phyloP scores from a whole-genome alignment of 1,284 basidiomycete genomes.

The Xanthoconium separans region DNA sequence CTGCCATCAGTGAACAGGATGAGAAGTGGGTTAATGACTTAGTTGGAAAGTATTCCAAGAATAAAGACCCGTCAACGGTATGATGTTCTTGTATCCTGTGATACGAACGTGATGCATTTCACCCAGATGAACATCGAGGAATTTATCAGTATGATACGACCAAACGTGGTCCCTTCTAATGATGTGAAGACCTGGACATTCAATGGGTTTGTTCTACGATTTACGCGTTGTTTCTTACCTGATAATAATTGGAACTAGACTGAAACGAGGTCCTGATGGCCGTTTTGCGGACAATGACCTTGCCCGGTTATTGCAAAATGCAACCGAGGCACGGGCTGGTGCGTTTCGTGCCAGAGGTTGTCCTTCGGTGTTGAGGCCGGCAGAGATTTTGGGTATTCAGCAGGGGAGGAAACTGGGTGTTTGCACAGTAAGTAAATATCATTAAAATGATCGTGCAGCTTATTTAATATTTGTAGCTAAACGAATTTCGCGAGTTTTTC shows the following conservation, averaged over 20 bases:
- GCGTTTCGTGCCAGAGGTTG: constrained; percentile 77
- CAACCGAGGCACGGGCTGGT: constrained; percentile 64
- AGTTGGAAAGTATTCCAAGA: constrained; percentile 47
- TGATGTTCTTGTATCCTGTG: constrained; percentile 7
- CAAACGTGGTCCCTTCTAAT: constrained; percentile 35
- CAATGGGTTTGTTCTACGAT: constrained; percentile 39
- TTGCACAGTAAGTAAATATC: constrained; percentile 55
- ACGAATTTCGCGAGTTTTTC: constrained; percentile 64
- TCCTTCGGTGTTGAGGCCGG: constrained; percentile 64
- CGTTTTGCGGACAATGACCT: constrained; percentile 69
- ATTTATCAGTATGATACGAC: constrained; percentile 41
- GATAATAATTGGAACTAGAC: constrained; percentile 31
- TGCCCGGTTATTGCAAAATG: constrained; percentile 62
- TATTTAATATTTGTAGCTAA: constrained; percentile 56
- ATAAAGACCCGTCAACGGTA: constrained; percentile 41
- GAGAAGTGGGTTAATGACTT: constrained; percentile 55
- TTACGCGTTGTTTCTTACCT: background rate
- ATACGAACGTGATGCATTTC: constrained; percentile 6
- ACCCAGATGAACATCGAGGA: constrained; percentile 42
- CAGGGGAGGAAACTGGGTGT: constrained; percentile 72
- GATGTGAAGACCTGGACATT: constrained; percentile 53
- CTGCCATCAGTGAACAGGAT: constrained; percentile 60
- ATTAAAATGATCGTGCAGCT: background rate
- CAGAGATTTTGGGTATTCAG: constrained; percentile 73
- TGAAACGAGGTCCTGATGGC: constrained; percentile 54